Base-by-base conservation (phyloP, 2,329 filamentous ascomycete genomes). In the Fusarium keratoplasticum region DNA sequence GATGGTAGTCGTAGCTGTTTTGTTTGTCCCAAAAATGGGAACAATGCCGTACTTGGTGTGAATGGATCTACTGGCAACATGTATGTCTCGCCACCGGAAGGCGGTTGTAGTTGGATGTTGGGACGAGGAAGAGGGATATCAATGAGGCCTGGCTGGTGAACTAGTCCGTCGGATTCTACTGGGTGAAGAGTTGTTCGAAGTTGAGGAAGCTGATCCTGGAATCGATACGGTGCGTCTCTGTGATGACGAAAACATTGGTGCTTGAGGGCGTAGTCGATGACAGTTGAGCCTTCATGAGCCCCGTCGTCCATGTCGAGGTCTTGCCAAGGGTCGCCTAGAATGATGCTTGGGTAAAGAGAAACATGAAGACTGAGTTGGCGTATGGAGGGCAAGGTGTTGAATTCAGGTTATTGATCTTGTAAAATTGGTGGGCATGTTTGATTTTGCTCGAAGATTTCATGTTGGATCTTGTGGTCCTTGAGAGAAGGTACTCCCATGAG, bases 221-320 rank as follows among this genome's bases (percentile, higher is more conserved):
- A 77, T n/a, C 76, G 71, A 62, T 80, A 83, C 0, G 78, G 80
- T 3, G 61, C n/a, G 2, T 35, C 66, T 36, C 27, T 70, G 33
- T 82, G 69, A 42, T 79, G 64, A 22, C 40, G 52, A 33, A 83
- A 81, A 61, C 80, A 83, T 16, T 50, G 47, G 6, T 79, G 71
- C 22, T 61, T 54, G 25, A 71, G 75, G 11, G 76, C 81, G 40
- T 82, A 82, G 22, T 78, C 71, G 22, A 70, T 73, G 3, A 72
- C 78, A 6, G 70, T 61, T 42, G 73, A 74, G 10, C 27, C 44
- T 50, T n/a, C 31, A n/a, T 35, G 29, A 36, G 36, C 58, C 20
- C 29, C 55, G 14, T 42, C 47, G 50, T 38, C 64, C 72, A 74
- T 75, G 16, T 22, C 31, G 29, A 64, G 29, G n/a, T 25, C 13